A percentile compares a stretch with the other conserved stretches of the same genome.
These are phyloP conservation scores for Verticillium tricorpus DNA, from an alignment of 2,329 filamentous ascomycete species.

Conservation along the genomic window DNA sequence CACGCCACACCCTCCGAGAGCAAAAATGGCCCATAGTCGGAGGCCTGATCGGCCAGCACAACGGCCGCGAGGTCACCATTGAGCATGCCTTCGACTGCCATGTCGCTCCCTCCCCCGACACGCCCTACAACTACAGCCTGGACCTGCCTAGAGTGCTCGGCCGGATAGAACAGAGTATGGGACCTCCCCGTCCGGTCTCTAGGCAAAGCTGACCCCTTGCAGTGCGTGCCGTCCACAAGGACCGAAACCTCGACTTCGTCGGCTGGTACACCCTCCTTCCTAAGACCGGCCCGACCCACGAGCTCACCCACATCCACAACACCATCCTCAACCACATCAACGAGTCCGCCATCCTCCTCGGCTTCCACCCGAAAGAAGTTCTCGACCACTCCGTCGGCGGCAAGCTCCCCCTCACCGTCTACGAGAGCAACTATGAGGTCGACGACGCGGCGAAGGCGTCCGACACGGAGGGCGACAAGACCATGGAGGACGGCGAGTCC, in stretches of 20 bases:
- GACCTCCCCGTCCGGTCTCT: not conserved
- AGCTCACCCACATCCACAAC: constrained; percentile 69
- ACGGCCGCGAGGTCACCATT: constrained; percentile 84
- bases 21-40: constrained; percentile 76
- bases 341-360: constrained; percentile 81
- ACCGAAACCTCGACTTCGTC: constrained; percentile 76
- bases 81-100: constrained; percentile 90
- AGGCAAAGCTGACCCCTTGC: constrained; percentile 1
- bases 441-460: constrained; percentile 43
- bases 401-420: constrained; percentile 84
- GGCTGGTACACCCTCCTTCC: constrained; percentile 87
- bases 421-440: constrained; percentile 78
- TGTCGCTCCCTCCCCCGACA: constrained; percentile 34
- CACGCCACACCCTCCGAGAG: constrained; percentile 76
- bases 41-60: constrained; percentile 85
- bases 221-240: constrained; percentile 89
- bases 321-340: constrained; percentile 73
- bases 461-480: constrained; percentile 55
- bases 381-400: constrained; percentile 58
- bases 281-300: constrained; percentile 63
- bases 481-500: constrained; percentile 60
- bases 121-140: constrained; percentile 56
- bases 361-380: constrained; percentile 70
- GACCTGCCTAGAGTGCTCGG: constrained; percentile 69
- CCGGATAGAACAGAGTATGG: constrained; percentile 78